Evolutionary conservation across 2,329 filamentous ascomycete species (phyloP), one percentile per base, ranked within the genome.

Genomic region (Triangularia setosa): DNA sequence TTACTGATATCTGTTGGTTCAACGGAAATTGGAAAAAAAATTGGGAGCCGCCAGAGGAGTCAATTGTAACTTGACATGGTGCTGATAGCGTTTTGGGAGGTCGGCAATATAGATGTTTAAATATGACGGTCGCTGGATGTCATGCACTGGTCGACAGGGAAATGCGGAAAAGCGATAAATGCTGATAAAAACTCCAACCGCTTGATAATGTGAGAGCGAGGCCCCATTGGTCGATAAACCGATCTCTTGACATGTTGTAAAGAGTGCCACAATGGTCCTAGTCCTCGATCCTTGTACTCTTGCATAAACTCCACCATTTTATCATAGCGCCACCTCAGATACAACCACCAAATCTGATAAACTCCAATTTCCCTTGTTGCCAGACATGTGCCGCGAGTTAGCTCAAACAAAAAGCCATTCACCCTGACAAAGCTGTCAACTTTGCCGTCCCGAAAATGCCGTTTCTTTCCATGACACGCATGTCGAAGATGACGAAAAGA

Each of bases 401-500:
- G 40, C 40, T 21, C 40, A 48, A 48, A 48, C 40, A 48, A 21
- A 48, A 48, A n/a, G n/a, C 40, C 40, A 48, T 48, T n/a, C 40
- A 48, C 40, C n/a, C 40, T 48, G 7, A 21, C 40, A 48, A 40
- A 48, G 40, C 40, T 48, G n/a, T 4, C 58, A 53, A 52, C 57
- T 48, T 59, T 27, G 21, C 40, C 23, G 8, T 53, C 18, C 40
- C 8, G 25, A 53, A 60, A 24, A 30, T 60, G 16, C 58, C 40
- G 4, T 21, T 27, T n/a, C 40, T 18, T 53, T 44, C 40, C 35
- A 21, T 53, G 40, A 25, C 58, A 23, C 27, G 12, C 52, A 27
- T 24, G 52, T 8, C 58, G 21, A 48, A 60, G 40, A 60, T 60
- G 58, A 25, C 58, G 40, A 53, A 23, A 44, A 53, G 27, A 44